Conservation (phyloP, 106 monocot genomes). For the Amphibolis antarctica region DNA sequence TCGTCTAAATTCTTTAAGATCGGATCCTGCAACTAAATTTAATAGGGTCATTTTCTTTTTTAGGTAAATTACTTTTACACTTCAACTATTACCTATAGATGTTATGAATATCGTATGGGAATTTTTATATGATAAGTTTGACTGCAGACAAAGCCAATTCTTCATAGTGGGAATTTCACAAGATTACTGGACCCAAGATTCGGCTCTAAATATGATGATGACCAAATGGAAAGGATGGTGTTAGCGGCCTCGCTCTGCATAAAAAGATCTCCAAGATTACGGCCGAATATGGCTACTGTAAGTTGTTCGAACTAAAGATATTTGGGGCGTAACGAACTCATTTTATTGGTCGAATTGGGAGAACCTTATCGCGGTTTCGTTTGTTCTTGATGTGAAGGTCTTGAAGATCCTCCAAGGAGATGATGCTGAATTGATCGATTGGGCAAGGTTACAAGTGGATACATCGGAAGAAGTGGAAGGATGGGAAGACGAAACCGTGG, state of each 20-base stretch:
- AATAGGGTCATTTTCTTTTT: no score
- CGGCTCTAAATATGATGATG: conserved; percentile 31
- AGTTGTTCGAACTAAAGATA: conserved; percentile 11
- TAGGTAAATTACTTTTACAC: no score
- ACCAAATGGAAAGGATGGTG: conserved; percentile 48
- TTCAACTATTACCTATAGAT: no score
- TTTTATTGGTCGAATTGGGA: no score
- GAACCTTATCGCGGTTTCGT: not conserved
- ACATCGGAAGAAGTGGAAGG: conserved; percentile 23
- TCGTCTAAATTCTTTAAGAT: no score
- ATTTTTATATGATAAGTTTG: no score
- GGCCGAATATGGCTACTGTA: conserved; percentile 59
- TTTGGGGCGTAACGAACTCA: no score
- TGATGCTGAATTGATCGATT: conserved; percentile 30
- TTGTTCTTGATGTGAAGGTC: conserved; percentile 23
- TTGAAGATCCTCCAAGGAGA: conserved; percentile 66
- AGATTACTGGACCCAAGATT: conserved; percentile 63
- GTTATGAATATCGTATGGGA: no score
- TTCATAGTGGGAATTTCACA: conserved; percentile 36
- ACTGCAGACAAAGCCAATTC: conserved; percentile 62
- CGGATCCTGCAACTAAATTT: no score
- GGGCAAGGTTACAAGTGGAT: conserved; percentile 46
- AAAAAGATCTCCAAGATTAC: conserved; percentile 33
- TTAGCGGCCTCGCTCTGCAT: conserved; percentile 79
- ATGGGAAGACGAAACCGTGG: conserved; percentile 22